phyloP scores from a whole-genome alignment of 1,284 basidiomycete genomes.

The Apiotrichum brassicae region DNA sequence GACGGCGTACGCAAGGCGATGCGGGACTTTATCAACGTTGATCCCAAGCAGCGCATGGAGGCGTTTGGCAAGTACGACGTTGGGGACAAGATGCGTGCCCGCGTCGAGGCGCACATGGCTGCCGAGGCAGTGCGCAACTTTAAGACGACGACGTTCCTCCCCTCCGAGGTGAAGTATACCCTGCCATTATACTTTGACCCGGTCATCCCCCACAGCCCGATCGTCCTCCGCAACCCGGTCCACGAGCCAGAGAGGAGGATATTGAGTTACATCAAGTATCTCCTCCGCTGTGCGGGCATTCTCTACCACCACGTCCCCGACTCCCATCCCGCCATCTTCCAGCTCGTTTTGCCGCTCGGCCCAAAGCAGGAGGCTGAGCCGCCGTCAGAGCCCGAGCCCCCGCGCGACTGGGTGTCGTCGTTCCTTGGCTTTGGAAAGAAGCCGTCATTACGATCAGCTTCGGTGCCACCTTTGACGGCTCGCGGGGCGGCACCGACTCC shows the following conservation, averaged over 20 bases:
- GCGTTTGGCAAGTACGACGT: slow-evolving; percentile 46
- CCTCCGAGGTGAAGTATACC: slow-evolving; percentile 49
- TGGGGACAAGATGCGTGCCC: slow-evolving; percentile 22
- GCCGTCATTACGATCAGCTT: slow-evolving; percentile 18
- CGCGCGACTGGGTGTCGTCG: slow-evolving; percentile 12
- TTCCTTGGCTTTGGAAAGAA: slow-evolving; percentile 14
- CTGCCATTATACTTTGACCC: slow-evolving; percentile 42
- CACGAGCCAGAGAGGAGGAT: slow-evolving; percentile 41
- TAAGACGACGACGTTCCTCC: slow-evolving; percentile 51
- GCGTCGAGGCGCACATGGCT: slow-evolving; percentile 23
- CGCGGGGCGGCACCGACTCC: slow-evolving; percentile 7
- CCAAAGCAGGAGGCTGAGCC: not conserved
- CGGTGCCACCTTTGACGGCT: slow-evolving; percentile 15
- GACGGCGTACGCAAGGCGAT: slow-evolving; percentile 46
- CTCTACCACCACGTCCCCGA: slow-evolving; percentile 49
- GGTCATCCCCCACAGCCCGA: slow-evolving; percentile 5
- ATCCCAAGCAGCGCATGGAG: slow-evolving; percentile 48
- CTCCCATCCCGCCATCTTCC: slow-evolving; percentile 19
- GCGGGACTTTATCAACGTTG: slow-evolving; percentile 49
- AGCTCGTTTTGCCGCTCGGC: slow-evolving; percentile 30
- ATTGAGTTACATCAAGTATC: slow-evolving; percentile 49
- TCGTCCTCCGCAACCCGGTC: slow-evolving; percentile 42
- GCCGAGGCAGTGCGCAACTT: slow-evolving; percentile 32
- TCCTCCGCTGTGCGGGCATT: slow-evolving; percentile 52
- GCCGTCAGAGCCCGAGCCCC: not conserved